These are phyloP conservation scores for Herpetospermum pedunculosum DNA, from an alignment of 306 rosid species.

Conservation along the genomic window DNA sequence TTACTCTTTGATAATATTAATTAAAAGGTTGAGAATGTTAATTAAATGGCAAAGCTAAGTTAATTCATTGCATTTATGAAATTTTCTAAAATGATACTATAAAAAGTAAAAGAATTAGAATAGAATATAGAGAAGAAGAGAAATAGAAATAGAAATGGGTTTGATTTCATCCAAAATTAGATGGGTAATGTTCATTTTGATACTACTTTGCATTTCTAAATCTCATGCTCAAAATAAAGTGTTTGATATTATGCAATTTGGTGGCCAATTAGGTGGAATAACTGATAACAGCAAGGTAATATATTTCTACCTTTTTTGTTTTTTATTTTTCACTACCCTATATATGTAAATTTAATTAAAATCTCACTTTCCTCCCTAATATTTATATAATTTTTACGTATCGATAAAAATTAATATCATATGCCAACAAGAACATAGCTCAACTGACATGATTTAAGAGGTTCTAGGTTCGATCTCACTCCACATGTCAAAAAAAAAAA, in stretches of 20 bases:
- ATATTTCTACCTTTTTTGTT: not conserved
- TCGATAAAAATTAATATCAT: too few species aligned
- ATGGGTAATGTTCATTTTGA: not conserved
- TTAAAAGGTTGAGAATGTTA: not conserved
- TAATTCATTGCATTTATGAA: not conserved
- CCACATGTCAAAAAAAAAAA: too few species aligned
- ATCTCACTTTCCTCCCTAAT: not conserved
- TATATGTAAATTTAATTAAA: too few species aligned
- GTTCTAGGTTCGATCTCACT: too few species aligned
- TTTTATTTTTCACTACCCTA: not conserved
- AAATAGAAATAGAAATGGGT: not conserved
- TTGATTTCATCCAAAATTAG: not conserved
- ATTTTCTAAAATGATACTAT: too few species aligned
- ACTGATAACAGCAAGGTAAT: constrained; percentile 21
- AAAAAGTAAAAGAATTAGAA: not conserved
- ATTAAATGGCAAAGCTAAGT: not conserved
- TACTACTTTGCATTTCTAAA: not conserved
- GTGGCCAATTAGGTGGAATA: constrained; percentile 15
- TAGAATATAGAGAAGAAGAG: too few species aligned
- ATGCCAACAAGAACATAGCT: too few species aligned
- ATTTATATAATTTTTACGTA: not conserved
- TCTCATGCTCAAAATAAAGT: not conserved
- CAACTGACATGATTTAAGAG: too few species aligned
- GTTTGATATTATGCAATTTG: constrained; percentile 9
- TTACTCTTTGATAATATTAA: too few species aligned